Conservation (phyloP, 1,284 basidiomycete species). For the Trichosporon faecale region DNA sequence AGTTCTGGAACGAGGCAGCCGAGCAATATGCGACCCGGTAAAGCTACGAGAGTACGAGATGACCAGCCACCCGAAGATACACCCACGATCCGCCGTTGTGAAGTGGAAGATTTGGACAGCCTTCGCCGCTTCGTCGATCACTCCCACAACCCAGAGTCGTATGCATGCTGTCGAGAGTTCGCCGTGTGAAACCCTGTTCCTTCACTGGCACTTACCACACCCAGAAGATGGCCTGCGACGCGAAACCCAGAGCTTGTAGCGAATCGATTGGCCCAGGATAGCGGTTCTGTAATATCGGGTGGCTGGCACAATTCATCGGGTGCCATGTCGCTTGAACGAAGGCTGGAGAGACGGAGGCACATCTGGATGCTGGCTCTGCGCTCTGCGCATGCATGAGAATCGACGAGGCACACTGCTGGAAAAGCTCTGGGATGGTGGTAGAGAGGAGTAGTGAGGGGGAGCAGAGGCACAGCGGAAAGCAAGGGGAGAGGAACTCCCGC, state of each 20-base stretch:
- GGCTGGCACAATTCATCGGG: background rate
- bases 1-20: background rate
- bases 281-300: background rate
- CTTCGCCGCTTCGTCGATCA: background rate
- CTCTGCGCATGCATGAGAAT: background rate
- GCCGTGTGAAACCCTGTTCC: background rate
- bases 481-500: background rate
- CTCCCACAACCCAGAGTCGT: background rate
- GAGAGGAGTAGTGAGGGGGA: background rate
- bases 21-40: background rate
- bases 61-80: background rate
- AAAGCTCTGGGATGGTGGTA: background rate
- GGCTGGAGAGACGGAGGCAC: background rate
- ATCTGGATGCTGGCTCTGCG: background rate
- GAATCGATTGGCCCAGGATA: background rate
- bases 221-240: background rate
- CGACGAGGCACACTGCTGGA: background rate
- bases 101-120: no score
- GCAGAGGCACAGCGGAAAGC: background rate
- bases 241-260: background rate
- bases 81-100: no score
- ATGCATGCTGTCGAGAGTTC: background rate
- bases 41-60: background rate
- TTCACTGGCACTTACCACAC: background rate
- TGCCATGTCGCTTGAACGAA: background rate